Conservation (phyloP, 495 filamentous ascomycete genomes). For the Lepidopterella palustris region DNA sequence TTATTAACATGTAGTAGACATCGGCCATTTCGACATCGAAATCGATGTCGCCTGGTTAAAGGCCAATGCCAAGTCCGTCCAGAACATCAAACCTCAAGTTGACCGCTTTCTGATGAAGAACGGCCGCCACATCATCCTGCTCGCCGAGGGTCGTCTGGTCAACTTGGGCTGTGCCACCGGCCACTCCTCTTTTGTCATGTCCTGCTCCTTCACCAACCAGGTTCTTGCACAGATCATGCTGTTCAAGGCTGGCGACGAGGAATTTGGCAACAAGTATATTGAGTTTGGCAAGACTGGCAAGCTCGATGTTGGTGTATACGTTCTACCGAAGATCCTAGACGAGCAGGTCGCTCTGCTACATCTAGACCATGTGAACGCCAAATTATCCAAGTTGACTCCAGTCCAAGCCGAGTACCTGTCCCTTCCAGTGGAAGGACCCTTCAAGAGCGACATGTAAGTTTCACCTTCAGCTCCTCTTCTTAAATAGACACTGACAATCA, state of each 20-base stretch:
- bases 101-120: constrained; percentile 92
- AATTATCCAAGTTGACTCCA: constrained; percentile 74
- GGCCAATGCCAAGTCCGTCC: constrained; percentile 81
- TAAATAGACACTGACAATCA: constrained; percentile 1
- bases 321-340: constrained; percentile 95
- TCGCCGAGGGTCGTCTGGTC: constrained; percentile 97
- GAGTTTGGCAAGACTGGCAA: constrained; percentile 91
- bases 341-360: constrained; percentile 96
- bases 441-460: constrained; percentile 72
- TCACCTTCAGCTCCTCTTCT: not conserved
- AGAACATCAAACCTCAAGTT: constrained; percentile 99
- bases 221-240: constrained; percentile 98
- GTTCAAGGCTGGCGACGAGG: constrained; percentile 84
- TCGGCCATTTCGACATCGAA: constrained; percentile 99
- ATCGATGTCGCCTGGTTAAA: constrained; percentile 99
- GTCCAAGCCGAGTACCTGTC: constrained; percentile 93
- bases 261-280: constrained; percentile 85
- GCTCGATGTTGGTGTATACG: constrained; percentile 88
- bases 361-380: constrained; percentile 88
- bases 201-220: constrained; percentile 99
- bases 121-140: constrained; percentile 95
- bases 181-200: constrained; percentile 99
- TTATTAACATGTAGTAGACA: constrained; percentile 53
- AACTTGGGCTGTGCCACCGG: constrained; percentile 98
- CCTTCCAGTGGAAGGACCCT: constrained; percentile 76